Evolutionary conservation across 108 stramenopile genomes (phyloP).

Genomic region (Nannochloropsis salina): DNA sequence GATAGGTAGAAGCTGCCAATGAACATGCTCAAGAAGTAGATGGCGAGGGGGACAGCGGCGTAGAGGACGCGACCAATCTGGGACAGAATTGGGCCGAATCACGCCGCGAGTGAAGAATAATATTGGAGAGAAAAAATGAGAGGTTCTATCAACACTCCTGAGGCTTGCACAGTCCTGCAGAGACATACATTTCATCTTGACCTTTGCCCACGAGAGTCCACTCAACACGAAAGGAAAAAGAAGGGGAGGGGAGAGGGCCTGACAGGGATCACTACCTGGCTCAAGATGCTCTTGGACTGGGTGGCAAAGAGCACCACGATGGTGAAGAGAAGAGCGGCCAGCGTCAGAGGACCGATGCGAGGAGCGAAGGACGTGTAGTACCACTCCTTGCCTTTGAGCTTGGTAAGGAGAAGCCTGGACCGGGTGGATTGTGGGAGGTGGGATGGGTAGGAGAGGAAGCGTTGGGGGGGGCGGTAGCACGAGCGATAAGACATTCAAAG

Average conservation of each 20-base stretch:
- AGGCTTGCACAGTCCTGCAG: no score
- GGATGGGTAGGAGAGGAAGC: not conserved
- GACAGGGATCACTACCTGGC: not conserved
- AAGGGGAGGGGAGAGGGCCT: not conserved
- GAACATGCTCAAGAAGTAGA: constrained; percentile 18
- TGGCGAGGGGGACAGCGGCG: constrained; percentile 10
- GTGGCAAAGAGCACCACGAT: not conserved
- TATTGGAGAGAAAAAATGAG: not conserved
- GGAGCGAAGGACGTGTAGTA: not conserved
- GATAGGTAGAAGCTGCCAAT: not conserved
- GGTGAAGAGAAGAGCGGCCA: constrained; percentile 15
- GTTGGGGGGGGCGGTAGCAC: no score
- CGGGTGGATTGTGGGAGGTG: not conserved
- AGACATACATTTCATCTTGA: no score
- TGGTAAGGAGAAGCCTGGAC: not conserved
- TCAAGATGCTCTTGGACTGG: not conserved
- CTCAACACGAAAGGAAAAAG: not conserved
- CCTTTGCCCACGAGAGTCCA: no score
- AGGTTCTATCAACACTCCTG: not conserved
- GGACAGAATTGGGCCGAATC: not conserved
- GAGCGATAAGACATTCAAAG: no score
- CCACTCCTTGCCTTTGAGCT: not conserved
- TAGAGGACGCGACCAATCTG: not conserved
- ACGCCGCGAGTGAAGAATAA: not conserved
- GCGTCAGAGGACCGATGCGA: constrained; percentile 18